Percentiles rank a stretch among this genome's conserved stretches.
Evolutionary conservation across 495 filamentous ascomycete species (phyloP).

Genomic region (Apiosordaria backusii): DNA sequence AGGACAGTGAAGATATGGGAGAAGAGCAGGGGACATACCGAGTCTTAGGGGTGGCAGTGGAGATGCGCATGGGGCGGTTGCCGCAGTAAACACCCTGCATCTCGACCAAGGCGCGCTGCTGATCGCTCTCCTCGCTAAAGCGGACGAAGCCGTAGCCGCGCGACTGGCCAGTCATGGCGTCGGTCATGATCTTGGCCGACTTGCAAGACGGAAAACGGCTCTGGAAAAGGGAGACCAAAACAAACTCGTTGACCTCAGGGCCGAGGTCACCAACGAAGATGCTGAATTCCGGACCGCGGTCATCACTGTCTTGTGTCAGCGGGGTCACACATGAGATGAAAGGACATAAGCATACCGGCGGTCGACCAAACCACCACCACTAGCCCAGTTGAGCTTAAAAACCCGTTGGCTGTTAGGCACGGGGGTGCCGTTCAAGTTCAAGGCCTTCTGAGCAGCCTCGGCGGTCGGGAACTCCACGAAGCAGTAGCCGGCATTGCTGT

Average conservation of each 20-base stretch:
- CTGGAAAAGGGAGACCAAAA: constrained; percentile 95
- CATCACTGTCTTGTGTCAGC: constrained; percentile 59
- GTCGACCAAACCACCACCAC: constrained; percentile 91
- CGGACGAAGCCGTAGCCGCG: constrained; percentile 98
- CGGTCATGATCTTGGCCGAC: constrained; percentile 99
- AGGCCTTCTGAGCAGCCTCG: constrained; percentile 84
- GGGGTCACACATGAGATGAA: not conserved
- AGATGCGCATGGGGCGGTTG: constrained; percentile 98
- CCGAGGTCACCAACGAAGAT: constrained; percentile 99
- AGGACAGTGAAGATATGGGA: constrained; percentile 1
- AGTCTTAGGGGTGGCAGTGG: constrained; percentile 94
- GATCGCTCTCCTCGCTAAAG: constrained; percentile 89
- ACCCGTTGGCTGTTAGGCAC: constrained; percentile 93
- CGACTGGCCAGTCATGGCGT: constrained; percentile 95
- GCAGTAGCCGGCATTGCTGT: constrained; percentile 96
- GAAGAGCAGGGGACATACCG: constrained; percentile 32
- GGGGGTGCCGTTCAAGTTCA: constrained; percentile 79
- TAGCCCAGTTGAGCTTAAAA: constrained; percentile 99
- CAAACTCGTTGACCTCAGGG: constrained; percentile 98
- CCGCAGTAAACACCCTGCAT: constrained; percentile 99
- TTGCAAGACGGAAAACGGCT: constrained; percentile 95
- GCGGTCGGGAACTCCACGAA: constrained; percentile 90
- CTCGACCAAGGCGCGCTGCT: constrained; percentile 90
- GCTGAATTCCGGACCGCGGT: constrained; percentile 90
- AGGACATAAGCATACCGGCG: constrained; percentile 61